Base-by-base conservation (phyloP, 345 rosid species). In the Raphanus sativus region DNA sequence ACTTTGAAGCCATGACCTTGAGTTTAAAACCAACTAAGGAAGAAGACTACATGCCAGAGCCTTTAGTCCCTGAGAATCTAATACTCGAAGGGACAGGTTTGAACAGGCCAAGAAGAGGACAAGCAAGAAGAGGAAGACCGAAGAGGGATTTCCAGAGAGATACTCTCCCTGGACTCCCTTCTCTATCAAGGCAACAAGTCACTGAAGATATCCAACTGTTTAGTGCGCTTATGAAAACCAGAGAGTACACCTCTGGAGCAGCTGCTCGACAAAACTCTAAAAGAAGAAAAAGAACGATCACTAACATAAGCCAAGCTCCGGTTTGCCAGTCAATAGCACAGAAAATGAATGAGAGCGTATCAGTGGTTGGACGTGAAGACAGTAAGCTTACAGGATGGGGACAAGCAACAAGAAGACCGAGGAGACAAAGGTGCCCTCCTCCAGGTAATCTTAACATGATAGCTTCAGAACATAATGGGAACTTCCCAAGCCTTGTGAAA, bases 81-180 rank as follows among this genome's bases (percentile, higher is more conserved):
- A 81, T 81, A 73, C 70, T 85, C 28, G 93, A 88, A 68, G 91
- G 72, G 74, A 75, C 78, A 0, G 86, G 75, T n/a, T 78, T 73
- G 34, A 85, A 74, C 66, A 85, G 83, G 70, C 77, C 90, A 29
- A 86, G 94, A 71, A 91, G 84, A 83, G 96, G 94, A 54, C 91
- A 88, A 68, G 86, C 86, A 70, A 85, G 97, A 83, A 85, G 98
- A 83, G 98, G 98, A 65, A 88, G 98, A 86, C 95, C 90, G 75
- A 87, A 88, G 77, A 87, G 92, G 86, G 97, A 94, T 80, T 94
- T 94, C 86, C 97, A 90, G 77, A 91, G 97, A 86, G 98, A 94
- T 82, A 87, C 89, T 81, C 97, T 94, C 77, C 97, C 97, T 0
- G 94, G 97, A 48, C 89, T 94, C 59, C 74, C 82, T 73, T 90